Evolutionary conservation across 257 asterid genomes (phyloP), one percentile per base, ranked within the genome.

Genomic region (Avicennia marina): DNA sequence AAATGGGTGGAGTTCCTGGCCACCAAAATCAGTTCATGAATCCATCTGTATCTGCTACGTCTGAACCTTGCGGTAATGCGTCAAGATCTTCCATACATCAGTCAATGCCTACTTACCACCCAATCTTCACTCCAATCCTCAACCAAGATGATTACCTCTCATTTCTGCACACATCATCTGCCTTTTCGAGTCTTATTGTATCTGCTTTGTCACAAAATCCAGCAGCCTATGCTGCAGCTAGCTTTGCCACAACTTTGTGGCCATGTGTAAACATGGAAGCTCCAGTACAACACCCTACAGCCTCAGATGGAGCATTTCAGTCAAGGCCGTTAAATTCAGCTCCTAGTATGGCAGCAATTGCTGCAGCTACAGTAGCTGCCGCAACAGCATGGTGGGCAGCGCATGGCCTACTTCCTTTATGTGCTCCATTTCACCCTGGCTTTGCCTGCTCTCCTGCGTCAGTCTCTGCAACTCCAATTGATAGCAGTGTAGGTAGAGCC

Each of bases 331-430:
- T 70, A 12, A 79, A 66, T 65, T 27, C 82, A 45, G 57, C 85
- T 76, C 95, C 95, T 20, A 76, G 81, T 67, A 70, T 85, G 70
- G 90, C 78, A 16, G 84, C 95, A 65, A 72, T 91, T 73, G 95
- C 96, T 60, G 87, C 94, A 46, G 98, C 95, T 45, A 91, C 98
- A 9, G 96, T 88, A 56, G 94, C 98, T 33, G 95, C 96, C 56
- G 98, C 98, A 60, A 80, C 94, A 36, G 85, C 98, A 42, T 91
- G 98, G 98, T 91, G 98, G 98, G 80, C 96, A 3, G 94, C 96
- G 63, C 82, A 88, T 65, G 96, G 98, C 42, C 79, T 91, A 60
- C 84, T 91, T 62, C 98, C 98, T 48, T 53, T 85, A 60, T 88
- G 90, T 72, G 70, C 89, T 72, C 98, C 93, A 7, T 72, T 76